phyloP scores from a whole-genome alignment of 768 basidiomycete species.

The Cytidiella melzeri region DNA sequence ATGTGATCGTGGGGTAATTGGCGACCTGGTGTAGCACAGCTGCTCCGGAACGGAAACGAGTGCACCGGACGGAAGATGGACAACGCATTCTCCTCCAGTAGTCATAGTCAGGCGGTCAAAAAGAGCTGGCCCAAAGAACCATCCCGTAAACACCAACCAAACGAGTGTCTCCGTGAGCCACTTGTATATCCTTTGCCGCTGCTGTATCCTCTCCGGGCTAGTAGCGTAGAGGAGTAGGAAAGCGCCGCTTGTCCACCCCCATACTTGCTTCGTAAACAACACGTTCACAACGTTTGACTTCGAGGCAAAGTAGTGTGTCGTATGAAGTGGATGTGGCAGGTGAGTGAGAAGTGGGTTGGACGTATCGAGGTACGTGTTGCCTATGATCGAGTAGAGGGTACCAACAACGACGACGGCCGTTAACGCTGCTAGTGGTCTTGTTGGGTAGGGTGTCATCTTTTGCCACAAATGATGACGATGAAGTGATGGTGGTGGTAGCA shows the following conservation, averaged over 20 bases:
- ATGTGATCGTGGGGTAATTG: conserved; percentile 54
- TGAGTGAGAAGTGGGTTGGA: conserved; percentile 68
- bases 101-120: conserved; percentile 56
- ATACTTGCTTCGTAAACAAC: conserved; percentile 83
- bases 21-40: conserved; percentile 46
- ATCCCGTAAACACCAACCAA: conserved; percentile 73
- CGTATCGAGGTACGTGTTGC: conserved; percentile 77
- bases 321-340: conserved; percentile 61
- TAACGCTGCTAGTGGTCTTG: conserved; percentile 32
- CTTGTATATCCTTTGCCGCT: conserved; percentile 38
- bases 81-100: conserved; percentile 76
- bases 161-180: conserved; percentile 54
- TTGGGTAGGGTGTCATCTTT: conserved; percentile 3
- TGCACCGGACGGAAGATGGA: conserved; percentile 52
- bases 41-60: conserved; percentile 48
- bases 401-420: conserved; percentile 49
- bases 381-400: conserved; percentile 57
- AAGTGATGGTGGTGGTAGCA: background rate
- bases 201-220: conserved; percentile 40
- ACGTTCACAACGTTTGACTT: conserved; percentile 81
- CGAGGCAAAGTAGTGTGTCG: conserved; percentile 67
- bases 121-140: conserved; percentile 86
- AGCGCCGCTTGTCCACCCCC: conserved; percentile 81
- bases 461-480: background rate
- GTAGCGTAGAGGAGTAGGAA: conserved; percentile 59